These are phyloP conservation scores for Macrophomina phaseolina DNA, from an alignment of 2,329 filamentous ascomycete genomes.

Conservation along the genomic window DNA sequence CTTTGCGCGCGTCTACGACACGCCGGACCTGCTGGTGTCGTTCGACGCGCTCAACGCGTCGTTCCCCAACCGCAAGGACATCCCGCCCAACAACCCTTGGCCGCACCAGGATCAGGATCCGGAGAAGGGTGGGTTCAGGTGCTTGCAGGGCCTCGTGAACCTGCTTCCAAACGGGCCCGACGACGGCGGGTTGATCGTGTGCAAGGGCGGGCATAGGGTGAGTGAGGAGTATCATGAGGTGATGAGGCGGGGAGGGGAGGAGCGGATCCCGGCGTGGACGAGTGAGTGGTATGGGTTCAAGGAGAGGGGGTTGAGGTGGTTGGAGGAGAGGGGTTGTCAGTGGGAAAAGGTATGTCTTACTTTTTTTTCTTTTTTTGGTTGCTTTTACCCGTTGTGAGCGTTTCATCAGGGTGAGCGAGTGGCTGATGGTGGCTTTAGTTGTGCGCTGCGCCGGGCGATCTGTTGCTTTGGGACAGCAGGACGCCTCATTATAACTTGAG, in stretches of 20 bases:
- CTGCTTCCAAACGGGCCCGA: conserved; percentile 51
- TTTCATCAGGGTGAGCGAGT: not conserved
- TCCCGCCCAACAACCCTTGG: conserved; percentile 50
- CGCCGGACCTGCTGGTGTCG: conserved; percentile 37
- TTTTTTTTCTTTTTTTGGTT: not conserved
- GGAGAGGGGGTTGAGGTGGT: conserved; percentile 51
- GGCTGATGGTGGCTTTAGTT: conserved; percentile 30
- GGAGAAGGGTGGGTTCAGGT: conserved; percentile 47
- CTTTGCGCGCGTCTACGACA: conserved; percentile 38
- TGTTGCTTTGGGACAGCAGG: conserved; percentile 55
- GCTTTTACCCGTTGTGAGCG: not conserved
- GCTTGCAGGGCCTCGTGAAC: conserved; percentile 54
- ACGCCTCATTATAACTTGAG: conserved; percentile 51
- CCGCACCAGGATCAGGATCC: conserved; percentile 54
- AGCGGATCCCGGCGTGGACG: conserved; percentile 39
- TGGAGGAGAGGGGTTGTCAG: conserved; percentile 46
- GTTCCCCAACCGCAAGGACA: conserved; percentile 45
- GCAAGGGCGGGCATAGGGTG: conserved; percentile 51
- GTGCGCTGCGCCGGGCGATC: conserved; percentile 49
- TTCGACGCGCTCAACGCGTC: conserved; percentile 50
- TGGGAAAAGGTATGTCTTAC: conserved; percentile 39
- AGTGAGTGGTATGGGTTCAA: conserved; percentile 52
- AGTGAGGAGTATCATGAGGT: conserved; percentile 39
- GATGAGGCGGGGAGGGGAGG: conserved; percentile 30
- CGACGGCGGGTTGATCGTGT: conserved; percentile 55